Evolutionary conservation across 2,329 filamentous ascomycete genomes (phyloP).

Genomic region (Cladosporium austrohemisphaericum): DNA sequence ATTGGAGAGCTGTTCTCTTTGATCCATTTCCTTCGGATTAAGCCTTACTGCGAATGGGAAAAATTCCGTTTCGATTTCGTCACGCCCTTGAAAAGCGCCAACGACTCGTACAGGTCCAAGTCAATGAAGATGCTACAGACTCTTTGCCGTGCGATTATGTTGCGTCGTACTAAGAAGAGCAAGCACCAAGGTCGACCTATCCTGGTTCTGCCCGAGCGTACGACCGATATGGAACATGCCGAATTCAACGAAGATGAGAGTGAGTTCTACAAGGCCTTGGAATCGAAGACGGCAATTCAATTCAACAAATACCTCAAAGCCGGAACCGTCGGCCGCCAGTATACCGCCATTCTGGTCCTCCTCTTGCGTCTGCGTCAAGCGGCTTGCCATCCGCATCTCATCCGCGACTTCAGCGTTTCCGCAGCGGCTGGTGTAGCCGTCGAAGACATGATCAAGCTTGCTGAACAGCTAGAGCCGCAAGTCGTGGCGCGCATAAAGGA

Average conservation of each 20-base stretch:
- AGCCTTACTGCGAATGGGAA: slow-evolving; percentile 65
- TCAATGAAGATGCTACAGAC: slow-evolving; percentile 71
- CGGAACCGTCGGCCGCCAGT: slow-evolving; percentile 66
- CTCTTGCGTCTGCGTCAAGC: slow-evolving; percentile 76
- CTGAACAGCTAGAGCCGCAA: slow-evolving; percentile 54
- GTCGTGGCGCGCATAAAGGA: slow-evolving; percentile 65
- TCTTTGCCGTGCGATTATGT: slow-evolving; percentile 73
- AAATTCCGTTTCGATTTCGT: slow-evolving; percentile 60
- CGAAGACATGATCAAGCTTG: slow-evolving; percentile 59
- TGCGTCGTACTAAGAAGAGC: slow-evolving; percentile 78
- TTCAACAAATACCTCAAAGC: slow-evolving; percentile 74
- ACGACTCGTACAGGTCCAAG: slow-evolving; percentile 26
- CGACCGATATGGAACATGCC: slow-evolving; percentile 58
- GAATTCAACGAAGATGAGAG: slow-evolving; percentile 64
- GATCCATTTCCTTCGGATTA: slow-evolving; percentile 71
- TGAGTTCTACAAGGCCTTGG: slow-evolving; percentile 62
- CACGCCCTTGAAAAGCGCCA: slow-evolving; percentile 46
- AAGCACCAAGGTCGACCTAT: slow-evolving; percentile 76
- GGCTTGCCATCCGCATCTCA: slow-evolving; percentile 72
- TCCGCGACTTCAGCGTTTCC: slow-evolving; percentile 61
- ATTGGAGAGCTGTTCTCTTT: slow-evolving; percentile 74
- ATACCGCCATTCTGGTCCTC: slow-evolving; percentile 75
- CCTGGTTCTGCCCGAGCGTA: slow-evolving; percentile 62
- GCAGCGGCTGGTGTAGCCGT: slow-evolving; percentile 47
- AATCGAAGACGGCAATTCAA: slow-evolving; percentile 61